Evolutionary conservation across 495 filamentous ascomycete species (phyloP), one percentile per base, ranked within the genome.

Genomic region (Xylaria nigripes): DNA sequence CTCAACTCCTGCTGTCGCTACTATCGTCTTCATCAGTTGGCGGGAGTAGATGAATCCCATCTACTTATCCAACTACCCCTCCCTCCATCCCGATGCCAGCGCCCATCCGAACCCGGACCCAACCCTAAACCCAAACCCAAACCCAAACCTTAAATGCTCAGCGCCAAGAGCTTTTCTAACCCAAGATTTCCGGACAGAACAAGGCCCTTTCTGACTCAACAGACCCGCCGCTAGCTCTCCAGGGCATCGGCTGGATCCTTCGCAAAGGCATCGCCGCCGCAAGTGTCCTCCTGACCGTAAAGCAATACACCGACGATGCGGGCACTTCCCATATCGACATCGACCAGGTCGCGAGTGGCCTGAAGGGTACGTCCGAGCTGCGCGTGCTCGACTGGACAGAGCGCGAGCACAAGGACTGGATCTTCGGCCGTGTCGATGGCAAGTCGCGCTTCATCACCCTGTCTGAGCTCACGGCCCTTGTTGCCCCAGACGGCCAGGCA

Each of bases 211-310:
- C 87, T 60, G 79, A 83, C 67, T 72, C 78, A 62, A 73, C 81
- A 36, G 88, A 93, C 58, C 73, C 85, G 7, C 76, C 87, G 54
- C 85, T 96, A 42, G 63, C 77, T 32, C 75, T 93, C 72, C 93
- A 96, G 82, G 85, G 85, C 70, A 72, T 98, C 48, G 69, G 83
- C 76, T 98, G 86, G 87, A 59, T 89, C 50, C 77, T 81, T 32
- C 92, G 93, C 70, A 89, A 86, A 74, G 79, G 80, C 44, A 84
- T 95, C 68, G 61, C 70, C 58, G 62, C 83, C 8, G 86, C 90
- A 2, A 87, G 82, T 24, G 67, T 96, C 18, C 89, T 85, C 12
- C 81, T 95, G 21, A 59, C 79, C 47, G 63, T 87, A 54, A 81
- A 81, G 59, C 77, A 90, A 61, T 89, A 80, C 75, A 54, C 66